These are phyloP conservation scores for Hirschfeldia incana DNA, from an alignment of 345 rosid genomes.

Conservation along the genomic window DNA sequence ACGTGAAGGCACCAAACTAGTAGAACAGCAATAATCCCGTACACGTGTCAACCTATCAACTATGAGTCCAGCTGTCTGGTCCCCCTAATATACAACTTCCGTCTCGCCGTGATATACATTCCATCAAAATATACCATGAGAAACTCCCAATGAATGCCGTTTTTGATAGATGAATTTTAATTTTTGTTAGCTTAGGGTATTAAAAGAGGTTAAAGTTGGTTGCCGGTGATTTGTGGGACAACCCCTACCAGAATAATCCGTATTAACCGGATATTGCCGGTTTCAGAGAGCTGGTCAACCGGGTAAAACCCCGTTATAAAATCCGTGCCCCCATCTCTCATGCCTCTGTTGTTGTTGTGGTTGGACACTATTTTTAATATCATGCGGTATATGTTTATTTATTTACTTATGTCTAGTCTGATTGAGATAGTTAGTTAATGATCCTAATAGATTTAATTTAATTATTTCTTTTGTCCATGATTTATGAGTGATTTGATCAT, in stretches of 20 bases:
- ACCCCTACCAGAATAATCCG: constrained; percentile 38
- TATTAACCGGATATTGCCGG: constrained; percentile 49
- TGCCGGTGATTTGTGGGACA: constrained; percentile 57
- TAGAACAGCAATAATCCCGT: constrained; percentile 17
- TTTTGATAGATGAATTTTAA: neutral
- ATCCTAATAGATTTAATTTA: neutral
- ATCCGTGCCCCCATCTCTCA: constrained; percentile 26
- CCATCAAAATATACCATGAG: constrained; percentile 16
- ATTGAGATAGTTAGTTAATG: constrained; percentile 12
- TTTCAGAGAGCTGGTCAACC: constrained; percentile 26
- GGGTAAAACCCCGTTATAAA: constrained; percentile 29
- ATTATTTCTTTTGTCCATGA: neutral
- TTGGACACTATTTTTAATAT: neutral
- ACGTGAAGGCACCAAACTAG: constrained; percentile 58
- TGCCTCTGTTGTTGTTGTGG: constrained; percentile 4
- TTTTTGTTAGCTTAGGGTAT: constrained; percentile 15
- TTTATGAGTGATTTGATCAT: neutral
- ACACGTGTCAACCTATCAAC: constrained; percentile 57
- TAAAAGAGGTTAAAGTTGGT: neutral
- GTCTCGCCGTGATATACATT: constrained; percentile 12
- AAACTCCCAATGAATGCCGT: constrained; percentile 3
- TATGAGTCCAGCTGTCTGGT: constrained; percentile 48
- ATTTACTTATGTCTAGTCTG: neutral
- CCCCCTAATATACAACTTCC: constrained; percentile 4
- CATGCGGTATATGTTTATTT: neutral